A percentile compares a stretch with the other conserved stretches of the same genome.
Evolutionary conservation across 1,139 yeast species (phyloP).

Genomic region (Torulaspora globosa): DNA sequence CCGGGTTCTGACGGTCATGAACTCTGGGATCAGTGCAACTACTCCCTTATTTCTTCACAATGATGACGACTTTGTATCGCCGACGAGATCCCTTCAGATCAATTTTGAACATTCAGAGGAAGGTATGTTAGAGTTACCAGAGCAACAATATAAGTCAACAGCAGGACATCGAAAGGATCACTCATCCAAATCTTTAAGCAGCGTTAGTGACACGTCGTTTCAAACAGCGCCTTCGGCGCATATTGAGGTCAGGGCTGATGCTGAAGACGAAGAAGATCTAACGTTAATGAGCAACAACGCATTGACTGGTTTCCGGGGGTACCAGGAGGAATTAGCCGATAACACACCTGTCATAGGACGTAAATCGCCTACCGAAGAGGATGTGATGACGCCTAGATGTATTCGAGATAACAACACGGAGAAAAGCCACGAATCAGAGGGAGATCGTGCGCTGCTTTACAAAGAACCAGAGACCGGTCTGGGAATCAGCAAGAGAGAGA

Average conservation of each 20-base stretch:
- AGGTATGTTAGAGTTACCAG: background rate
- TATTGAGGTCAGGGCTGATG: background rate
- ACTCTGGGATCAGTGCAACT: constrained; percentile 9
- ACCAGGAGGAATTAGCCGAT: constrained; percentile 1
- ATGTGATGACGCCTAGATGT: constrained; percentile 3
- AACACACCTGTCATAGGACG: constrained; percentile 6
- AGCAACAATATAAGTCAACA: background rate
- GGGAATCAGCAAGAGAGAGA: constrained; percentile 7
- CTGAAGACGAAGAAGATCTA: background rate
- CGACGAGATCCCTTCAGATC: constrained; percentile 12
- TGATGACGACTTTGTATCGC: constrained; percentile 11
- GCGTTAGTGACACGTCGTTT: constrained; percentile 7
- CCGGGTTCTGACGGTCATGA: constrained; percentile 7
- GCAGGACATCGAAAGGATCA: background rate
- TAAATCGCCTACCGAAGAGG: background rate
- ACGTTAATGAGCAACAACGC: background rate
- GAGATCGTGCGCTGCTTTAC: background rate
- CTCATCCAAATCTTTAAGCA: constrained; percentile 3
- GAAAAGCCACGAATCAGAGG: background rate
- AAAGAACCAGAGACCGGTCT: constrained; percentile 13
- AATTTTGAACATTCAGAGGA: background rate
- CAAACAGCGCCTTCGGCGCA: constrained; percentile 9
- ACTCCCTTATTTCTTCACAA: constrained; percentile 13
- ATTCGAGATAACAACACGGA: background rate
- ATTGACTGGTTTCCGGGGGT: background rate